Conservation (phyloP, 805 yeast species). For the Barnettozyma vustinii region DNA sequence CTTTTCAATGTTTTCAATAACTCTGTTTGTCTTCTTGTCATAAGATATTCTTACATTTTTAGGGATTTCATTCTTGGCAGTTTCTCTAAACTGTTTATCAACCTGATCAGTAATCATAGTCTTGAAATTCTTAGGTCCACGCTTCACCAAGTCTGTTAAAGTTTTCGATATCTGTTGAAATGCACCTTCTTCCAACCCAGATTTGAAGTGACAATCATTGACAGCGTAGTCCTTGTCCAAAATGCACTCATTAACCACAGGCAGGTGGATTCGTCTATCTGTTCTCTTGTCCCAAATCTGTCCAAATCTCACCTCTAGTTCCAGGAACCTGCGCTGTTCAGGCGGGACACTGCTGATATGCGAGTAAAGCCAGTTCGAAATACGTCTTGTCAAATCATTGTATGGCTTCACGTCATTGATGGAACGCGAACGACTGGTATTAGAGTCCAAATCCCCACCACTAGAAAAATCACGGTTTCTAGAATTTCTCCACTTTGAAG, state of each 20-base stretch:
- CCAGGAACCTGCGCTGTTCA: constrained; percentile 48
- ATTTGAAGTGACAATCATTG: constrained; percentile 48
- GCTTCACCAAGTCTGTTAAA: constrained; percentile 48
- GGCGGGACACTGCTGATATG: constrained; percentile 62
- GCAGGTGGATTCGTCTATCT: constrained; percentile 58
- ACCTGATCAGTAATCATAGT: constrained; percentile 55
- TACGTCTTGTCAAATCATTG: constrained; percentile 73
- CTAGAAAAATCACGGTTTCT: constrained; percentile 1
- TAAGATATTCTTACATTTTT: constrained; percentile 59
- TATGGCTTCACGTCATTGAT: constrained; percentile 73
- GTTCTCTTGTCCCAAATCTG: constrained; percentile 57
- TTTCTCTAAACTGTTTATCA: constrained; percentile 58
- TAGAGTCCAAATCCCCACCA: neutral
- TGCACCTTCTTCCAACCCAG: constrained; percentile 61
- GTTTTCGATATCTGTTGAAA: constrained; percentile 52
- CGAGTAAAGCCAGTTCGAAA: constrained; percentile 88
- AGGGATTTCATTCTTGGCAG: constrained; percentile 61
- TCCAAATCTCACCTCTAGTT: constrained; percentile 73
- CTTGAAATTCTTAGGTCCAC: constrained; percentile 49
- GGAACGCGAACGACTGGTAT: constrained; percentile 23
- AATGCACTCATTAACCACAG: constrained; percentile 65
- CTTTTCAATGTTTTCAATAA: constrained; percentile 66
- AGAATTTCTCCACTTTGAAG: constrained; percentile 52
- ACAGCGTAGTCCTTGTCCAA: constrained; percentile 44
- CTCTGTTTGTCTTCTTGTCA: constrained; percentile 63